Base-by-base conservation (phyloP, 495 filamentous ascomycete genomes). In the Aspergillus sclerotiicarbonarius region DNA sequence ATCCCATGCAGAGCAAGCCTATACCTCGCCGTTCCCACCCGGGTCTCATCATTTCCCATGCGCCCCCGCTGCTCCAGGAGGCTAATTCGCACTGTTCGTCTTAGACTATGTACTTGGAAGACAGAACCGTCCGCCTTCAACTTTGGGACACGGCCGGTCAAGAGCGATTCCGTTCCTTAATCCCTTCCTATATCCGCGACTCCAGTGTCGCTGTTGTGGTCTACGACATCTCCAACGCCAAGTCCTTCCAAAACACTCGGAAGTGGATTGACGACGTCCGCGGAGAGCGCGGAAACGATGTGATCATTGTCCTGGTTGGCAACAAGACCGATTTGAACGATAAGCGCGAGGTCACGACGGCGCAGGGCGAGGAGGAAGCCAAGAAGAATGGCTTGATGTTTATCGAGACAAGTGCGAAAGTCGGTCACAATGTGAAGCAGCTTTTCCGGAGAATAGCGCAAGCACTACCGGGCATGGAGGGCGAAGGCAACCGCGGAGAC, bases 201-300 rank as follows among this genome's bases (percentile, higher is more conserved):
- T 95, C 90, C 15, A 91, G 87, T 67, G 94, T 98, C 53, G 94
- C 94, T 16, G 94, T 98, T 43, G 94, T 98, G 18, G 94, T 98
- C 51, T 98, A 98, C 77, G 94, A 98, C 76, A 94, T 98, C 65
- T 94, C 92, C n/a, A 94, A 92, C 70, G 85, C 87, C 58, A 96
- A 96, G 71, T 92, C 90, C 56, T 98, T 98, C 81, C 87, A 94
- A 68, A 96, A 98, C 74, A 98, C 94, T 25, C 82, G 90, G 59
- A 98, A 98, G 86, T 98, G 94, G 94, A 94, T 98, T 50, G 94
- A 98, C 68, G 94, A 98, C 70, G 94, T 98, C 49, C 87, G 94
- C 41, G 92, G 92, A 33, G 94, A 98, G 79, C 85, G 94, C 58
- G 94, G 94, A 3, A 95, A 94, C 76, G 94, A 98, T 69, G 94